phyloP scores from a whole-genome alignment of 2,329 filamentous ascomycete genomes.

The Neofusicoccum kwambonambiense region DNA sequence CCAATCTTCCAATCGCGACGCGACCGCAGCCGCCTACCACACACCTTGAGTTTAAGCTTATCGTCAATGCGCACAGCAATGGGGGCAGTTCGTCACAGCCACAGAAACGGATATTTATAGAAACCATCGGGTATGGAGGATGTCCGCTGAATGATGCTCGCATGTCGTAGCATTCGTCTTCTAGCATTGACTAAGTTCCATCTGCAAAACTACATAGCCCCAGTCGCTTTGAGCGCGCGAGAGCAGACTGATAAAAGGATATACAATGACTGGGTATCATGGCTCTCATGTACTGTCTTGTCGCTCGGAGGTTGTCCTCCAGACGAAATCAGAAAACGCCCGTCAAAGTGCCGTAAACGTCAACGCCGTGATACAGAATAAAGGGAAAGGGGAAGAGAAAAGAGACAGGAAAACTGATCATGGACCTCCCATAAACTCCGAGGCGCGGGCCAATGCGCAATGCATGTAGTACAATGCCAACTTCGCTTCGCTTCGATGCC shows the following conservation, averaged over 20 bases:
- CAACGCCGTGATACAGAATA: constrained; percentile 13
- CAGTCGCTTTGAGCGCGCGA: constrained; percentile 7
- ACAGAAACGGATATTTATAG: background rate
- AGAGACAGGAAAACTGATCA: background rate
- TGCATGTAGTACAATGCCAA: constrained; percentile 15
- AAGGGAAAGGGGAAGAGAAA: background rate
- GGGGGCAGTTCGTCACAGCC: background rate
- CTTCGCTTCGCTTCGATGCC: background rate
- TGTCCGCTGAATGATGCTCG: background rate
- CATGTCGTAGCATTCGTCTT: constrained; percentile 1
- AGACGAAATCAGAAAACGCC: constrained; percentile 16
- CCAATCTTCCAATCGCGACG: background rate
- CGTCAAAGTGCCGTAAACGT: background rate
- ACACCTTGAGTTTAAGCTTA: background rate
- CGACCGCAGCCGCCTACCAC: background rate
- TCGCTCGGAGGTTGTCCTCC: constrained; percentile 10
- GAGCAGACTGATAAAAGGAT: constrained; percentile 16
- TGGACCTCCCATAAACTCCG: constrained; percentile 1
- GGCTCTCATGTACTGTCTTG: constrained; percentile 17
- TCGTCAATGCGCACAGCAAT: background rate
- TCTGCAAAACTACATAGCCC: constrained; percentile 13
- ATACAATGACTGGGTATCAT: constrained; percentile 19
- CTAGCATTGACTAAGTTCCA: constrained; percentile 8
- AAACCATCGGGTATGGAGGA: background rate
- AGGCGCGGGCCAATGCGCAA: background rate